Base-by-base conservation (phyloP, 140 eudicot genomes). In the Anethum foeniculum region DNA sequence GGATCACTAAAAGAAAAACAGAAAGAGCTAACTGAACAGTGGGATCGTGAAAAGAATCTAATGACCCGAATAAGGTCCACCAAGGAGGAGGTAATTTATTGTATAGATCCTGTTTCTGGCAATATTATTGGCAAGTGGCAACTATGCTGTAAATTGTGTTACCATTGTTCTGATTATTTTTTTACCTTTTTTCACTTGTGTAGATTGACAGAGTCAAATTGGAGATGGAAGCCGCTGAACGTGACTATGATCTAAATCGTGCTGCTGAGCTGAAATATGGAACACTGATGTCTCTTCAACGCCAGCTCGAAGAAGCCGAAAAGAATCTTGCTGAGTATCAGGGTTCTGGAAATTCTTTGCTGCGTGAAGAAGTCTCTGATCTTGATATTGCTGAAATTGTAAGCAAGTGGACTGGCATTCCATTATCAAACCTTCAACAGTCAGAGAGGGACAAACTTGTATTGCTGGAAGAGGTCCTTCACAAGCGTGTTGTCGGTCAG, bases 221-320 rank as follows among this genome's bases (percentile, higher is more conserved):
- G 84, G 98, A 94, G 89, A 92, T 92, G 97, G 97, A 94, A 88
- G 97, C 97, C 27, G 98, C 97, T 27, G 96, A 90, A 80, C 96
- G 98, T 62, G 98, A 92, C 75, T 94, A 94, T 83, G 90, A 94
- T 88, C 88, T 94, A 16, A 94, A 83, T 67, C 98, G 97, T 65
- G 97, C 98, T 60, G 96, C 98, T 12, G 97, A 94, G 81, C 96
- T 94, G 67, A 94, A 94, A 81, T 94, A 94, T 72, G 98, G 98
- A 44, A 92, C 97, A 19, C 39, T 90, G 72, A 89, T 89, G 79
- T 76, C 90, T 28, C 98, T 94, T 77, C 94, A 94, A 67, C 91
- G 91, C 83, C 97, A 92, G 81, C 91, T 94, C 44, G 93, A 87
- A 76, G 94, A 90, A 85, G 97, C 98, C 3, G 98, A 94, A 76